phyloP scores from a whole-genome alignment of 2,329 filamentous ascomycete species.

The Epichloe festucae region DNA sequence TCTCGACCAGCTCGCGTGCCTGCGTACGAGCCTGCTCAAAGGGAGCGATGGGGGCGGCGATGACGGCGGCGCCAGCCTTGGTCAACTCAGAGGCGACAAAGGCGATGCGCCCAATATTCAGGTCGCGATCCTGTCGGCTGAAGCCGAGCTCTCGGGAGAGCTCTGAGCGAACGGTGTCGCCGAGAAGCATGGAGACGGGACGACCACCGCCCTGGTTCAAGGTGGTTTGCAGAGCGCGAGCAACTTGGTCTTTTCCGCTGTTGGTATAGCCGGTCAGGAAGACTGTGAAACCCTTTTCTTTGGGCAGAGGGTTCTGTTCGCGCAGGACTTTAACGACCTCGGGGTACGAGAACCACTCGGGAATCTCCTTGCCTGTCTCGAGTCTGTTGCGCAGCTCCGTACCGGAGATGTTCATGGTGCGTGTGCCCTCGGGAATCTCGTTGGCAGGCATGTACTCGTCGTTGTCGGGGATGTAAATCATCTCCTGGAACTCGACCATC shows the following conservation, averaged over 20 bases:
- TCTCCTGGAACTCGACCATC: conserved; percentile 98
- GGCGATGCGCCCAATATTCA: conserved; percentile 89
- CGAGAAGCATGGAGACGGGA: conserved; percentile 84
- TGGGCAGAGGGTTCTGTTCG: conserved; percentile 87
- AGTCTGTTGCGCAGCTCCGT: conserved; percentile 88
- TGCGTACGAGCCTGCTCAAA: conserved; percentile 67
- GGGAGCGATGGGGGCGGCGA: conserved; percentile 90
- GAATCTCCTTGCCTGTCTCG: conserved; percentile 84
- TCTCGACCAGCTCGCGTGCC: conserved; percentile 75
- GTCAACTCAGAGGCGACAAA: conserved; percentile 95
- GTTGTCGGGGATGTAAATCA: conserved; percentile 94
- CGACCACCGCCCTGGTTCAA: conserved; percentile 97
- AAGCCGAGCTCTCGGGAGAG: conserved; percentile 93
- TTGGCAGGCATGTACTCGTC: conserved; percentile 95
- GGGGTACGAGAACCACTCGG: conserved; percentile 99
- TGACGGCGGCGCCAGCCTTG: conserved; percentile 83
- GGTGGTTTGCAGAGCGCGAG: conserved; percentile 87
- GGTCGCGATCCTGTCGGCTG: conserved; percentile 80
- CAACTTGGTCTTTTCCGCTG: conserved; percentile 93
- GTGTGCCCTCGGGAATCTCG: conserved; percentile 69
- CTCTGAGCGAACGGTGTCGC: conserved; percentile 88
- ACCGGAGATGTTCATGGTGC: conserved; percentile 77
- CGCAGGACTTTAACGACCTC: conserved; percentile 94
- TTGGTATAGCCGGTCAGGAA: conserved; percentile 97
- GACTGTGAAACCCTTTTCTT: conserved; percentile 90